Base-by-base conservation (phyloP, 805 yeast genomes). In the Monosporozyma aquatica region DNA sequence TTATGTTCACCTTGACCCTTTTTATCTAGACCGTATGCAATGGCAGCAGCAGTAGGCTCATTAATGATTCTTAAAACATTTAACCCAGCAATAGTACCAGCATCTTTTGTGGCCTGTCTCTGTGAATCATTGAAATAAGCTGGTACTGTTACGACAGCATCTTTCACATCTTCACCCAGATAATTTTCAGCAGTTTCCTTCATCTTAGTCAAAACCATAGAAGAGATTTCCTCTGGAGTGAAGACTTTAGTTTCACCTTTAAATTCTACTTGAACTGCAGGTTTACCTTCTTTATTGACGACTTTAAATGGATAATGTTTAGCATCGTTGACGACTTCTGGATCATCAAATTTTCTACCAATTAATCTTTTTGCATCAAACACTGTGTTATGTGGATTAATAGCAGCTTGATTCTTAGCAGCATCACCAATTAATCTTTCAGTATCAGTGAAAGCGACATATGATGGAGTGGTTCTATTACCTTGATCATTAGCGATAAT, bases 401-500 rank as follows among this genome's bases (percentile, higher is more conserved):
- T 78, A 44, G 95, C 89, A 50, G 96, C 96, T 72, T 87, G 97
- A 70, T 89, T 87, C 81, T 87, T 87, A 52, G 96, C 97, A 54
- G 96, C 90, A 67, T 87, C 96, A 71, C 96, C 96, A 61, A 87
- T 85, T 59, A 87, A 74, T 71, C 96, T 80, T 74, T 87, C 97
- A 43, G 83, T 77, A 54, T 83, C 92, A 42, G 95, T 85, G 74
- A 87, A 87, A 34, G 95, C 95, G 44, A 89, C 97, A 65, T 82
- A 89, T 25, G 96, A 89, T 45, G 97, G 96, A 44, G 97, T 89
- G 47, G 89, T 87, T 76, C 97, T 86, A 78, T 87, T 87, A 80
- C 97, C 97, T 75, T 87, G 97, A 68, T 89, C 97, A 66, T 87
- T 87, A 60, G 97, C 95, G 64, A 87, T 84, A 67, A 87, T 89